Evolutionary conservation across 129 eudicot genomes (phyloP).

Genomic region (Gnaphalium uliginosum): DNA sequence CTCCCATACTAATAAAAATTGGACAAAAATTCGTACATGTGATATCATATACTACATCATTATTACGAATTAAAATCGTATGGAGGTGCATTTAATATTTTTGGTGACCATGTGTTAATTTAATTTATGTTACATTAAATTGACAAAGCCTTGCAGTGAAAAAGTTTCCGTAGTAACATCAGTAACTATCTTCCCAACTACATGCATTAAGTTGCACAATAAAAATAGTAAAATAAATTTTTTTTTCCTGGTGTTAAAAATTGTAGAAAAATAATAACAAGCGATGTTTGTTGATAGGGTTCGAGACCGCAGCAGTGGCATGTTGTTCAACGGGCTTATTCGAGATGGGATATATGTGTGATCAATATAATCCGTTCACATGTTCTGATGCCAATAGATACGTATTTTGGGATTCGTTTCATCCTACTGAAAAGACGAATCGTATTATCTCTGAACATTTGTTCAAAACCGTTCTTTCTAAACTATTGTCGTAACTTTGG

Average conservation of each 20-base stretch:
- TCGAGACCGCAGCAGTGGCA: conserved; percentile 55
- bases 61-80: neutral
- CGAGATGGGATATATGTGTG: conserved; percentile 81
- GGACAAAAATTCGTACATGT: conserved; percentile 3
- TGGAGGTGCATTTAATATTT: neutral
- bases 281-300: conserved; percentile 44
- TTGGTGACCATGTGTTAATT: neutral
- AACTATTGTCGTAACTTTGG: neutral
- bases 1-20: neutral
- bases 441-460: conserved; percentile 51
- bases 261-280: neutral
- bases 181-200: conserved; percentile 5
- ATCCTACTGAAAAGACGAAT: conserved; percentile 68
- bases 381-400: conserved; percentile 68
- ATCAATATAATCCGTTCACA: conserved; percentile 52
- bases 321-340: conserved; percentile 78
- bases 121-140: neutral
- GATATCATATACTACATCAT: neutral
- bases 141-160: neutral
- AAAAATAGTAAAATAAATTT: neutral
- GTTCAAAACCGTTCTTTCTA: conserved; percentile 36
- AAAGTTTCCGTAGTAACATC: neutral
- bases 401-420: conserved; percentile 89
- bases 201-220: neutral
- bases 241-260: neutral